A percentile compares a stretch with the other conserved stretches of the same genome.
Evolutionary conservation across 2,329 filamentous ascomycete species (phyloP).

Genomic region (Pseudocercospora vitis): DNA sequence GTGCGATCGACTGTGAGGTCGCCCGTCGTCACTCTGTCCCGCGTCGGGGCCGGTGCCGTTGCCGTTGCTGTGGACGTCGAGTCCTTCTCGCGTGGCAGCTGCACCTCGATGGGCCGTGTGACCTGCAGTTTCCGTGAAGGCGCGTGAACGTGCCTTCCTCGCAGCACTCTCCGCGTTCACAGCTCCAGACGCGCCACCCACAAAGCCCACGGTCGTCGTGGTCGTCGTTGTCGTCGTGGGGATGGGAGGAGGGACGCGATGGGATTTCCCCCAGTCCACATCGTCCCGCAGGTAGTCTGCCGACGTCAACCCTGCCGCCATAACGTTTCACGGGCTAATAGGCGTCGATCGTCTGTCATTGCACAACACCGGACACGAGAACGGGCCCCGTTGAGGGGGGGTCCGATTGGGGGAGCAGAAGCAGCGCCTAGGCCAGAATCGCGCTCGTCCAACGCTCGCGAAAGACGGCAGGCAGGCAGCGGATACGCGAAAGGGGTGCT

Average conservation of each 20-base stretch:
- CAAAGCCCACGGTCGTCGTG: not conserved
- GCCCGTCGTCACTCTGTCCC: constrained; percentile 3
- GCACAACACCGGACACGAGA: constrained; percentile 1
- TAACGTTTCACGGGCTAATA: constrained; percentile 21
- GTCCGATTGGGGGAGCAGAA: too few species aligned
- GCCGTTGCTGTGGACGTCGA: constrained; percentile 5
- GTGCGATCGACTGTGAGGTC: constrained; percentile 12
- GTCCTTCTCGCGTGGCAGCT: constrained; percentile 6
- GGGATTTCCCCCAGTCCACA: constrained; percentile 28
- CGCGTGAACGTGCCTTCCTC: not conserved
- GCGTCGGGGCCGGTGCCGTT: too few species aligned
- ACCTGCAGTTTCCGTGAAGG: not conserved
- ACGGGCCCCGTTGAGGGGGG: too few species aligned
- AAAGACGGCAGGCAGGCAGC: not conserved
- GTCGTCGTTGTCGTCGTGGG: constrained; percentile 13
- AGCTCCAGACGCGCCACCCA: not conserved
- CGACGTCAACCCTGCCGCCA: constrained; percentile 28
- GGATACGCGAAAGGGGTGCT: constrained; percentile 1
- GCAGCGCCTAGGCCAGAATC: not conserved
- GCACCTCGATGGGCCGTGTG: not conserved
- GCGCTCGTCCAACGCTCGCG: not conserved
- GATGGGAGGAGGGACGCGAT: constrained; percentile 26
- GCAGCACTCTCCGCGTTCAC: not conserved
- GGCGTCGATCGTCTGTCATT: constrained; percentile 1
- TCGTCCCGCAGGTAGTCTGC: constrained; percentile 24